phyloP scores from a whole-genome alignment of 352 stramenopile species.

The Globisporangium barbulae region DNA sequence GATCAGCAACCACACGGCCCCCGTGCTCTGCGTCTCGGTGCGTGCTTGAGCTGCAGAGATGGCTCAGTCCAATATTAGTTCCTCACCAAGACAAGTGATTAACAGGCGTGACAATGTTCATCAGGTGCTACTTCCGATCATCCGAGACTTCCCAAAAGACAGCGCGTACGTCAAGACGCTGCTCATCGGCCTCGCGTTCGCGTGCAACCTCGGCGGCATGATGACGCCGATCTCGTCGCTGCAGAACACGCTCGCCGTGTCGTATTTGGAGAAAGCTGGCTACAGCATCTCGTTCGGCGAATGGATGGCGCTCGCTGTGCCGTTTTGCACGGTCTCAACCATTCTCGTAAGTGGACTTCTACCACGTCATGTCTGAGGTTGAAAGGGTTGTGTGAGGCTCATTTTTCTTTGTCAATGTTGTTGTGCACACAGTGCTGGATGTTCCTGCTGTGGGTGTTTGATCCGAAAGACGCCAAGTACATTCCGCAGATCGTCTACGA shows the following conservation, averaged over 20 bases:
- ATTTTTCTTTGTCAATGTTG: conserved; percentile 7
- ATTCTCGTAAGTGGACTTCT: conserved; percentile 51
- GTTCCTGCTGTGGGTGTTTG: conserved; percentile 84
- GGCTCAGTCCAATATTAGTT: neutral
- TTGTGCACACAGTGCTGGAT: conserved; percentile 67
- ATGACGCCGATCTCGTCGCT: conserved; percentile 93
- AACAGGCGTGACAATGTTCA: neutral
- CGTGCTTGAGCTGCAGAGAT: neutral
- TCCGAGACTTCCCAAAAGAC: conserved; percentile 81
- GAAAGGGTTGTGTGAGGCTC: neutral
- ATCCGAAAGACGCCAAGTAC: conserved; percentile 84
- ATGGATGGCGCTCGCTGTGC: conserved; percentile 89
- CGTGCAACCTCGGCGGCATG: conserved; percentile 92
- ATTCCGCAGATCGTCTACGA: conserved; percentile 93
- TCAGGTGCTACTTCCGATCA: conserved; percentile 82
- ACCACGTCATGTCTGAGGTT: neutral
- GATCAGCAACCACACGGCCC: conserved; percentile 93
- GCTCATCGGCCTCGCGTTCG: conserved; percentile 90
- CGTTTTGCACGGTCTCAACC: conserved; percentile 85
- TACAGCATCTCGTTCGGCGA: conserved; percentile 88
- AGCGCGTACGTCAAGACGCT: conserved; percentile 89
- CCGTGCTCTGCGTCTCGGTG: conserved; percentile 90
- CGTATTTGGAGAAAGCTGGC: conserved; percentile 83
- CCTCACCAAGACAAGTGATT: neutral
- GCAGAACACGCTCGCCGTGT: conserved; percentile 86